Conservation (phyloP, 2,329 filamentous ascomycete genomes). For the Fonsecaea multimorphosa region DNA sequence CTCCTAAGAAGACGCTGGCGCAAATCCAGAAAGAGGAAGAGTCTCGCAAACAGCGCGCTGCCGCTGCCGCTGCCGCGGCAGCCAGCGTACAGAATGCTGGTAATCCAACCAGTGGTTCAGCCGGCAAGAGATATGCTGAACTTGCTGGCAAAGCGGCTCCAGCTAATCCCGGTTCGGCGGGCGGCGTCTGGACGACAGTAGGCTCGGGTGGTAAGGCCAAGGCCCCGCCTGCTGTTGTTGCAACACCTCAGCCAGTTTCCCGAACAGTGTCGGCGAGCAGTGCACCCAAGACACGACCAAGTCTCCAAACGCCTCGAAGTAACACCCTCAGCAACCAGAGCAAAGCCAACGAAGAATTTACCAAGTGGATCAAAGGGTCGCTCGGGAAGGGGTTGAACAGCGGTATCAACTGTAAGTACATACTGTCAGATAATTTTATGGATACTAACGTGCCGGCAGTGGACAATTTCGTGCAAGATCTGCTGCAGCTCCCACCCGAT, state of each 20-base stretch:
- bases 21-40: conserved; percentile 98
- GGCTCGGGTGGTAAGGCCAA: conserved; percentile 93
- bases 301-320: conserved; percentile 58
- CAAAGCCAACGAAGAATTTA: conserved; percentile 86
- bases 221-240: conserved; percentile 62
- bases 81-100: conserved; percentile 52
- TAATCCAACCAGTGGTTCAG: conserved; percentile 51
- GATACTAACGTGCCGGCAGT: conserved; percentile 56
- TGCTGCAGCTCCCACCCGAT: conserved; percentile 78
- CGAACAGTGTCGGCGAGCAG: conserved; percentile 53
- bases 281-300: conserved; percentile 59
- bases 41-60: conserved; percentile 77
- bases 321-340: conserved; percentile 53
- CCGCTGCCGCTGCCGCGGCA: conserved; percentile 54
- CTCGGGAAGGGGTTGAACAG: conserved; percentile 74
- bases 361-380: conserved; percentile 86
- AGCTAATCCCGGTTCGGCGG: conserved; percentile 51
- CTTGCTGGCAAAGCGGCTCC: conserved; percentile 78
- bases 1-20: conserved; percentile 83
- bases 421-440: neutral
- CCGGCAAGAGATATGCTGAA: conserved; percentile 90
- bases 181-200: conserved; percentile 88
- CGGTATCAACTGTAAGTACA: conserved; percentile 67
- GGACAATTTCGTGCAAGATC: conserved; percentile 77
- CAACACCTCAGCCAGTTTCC: conserved; percentile 55